Conservation (phyloP, 176 grass and related monocot genomes). For the Avena sativa region DNA sequence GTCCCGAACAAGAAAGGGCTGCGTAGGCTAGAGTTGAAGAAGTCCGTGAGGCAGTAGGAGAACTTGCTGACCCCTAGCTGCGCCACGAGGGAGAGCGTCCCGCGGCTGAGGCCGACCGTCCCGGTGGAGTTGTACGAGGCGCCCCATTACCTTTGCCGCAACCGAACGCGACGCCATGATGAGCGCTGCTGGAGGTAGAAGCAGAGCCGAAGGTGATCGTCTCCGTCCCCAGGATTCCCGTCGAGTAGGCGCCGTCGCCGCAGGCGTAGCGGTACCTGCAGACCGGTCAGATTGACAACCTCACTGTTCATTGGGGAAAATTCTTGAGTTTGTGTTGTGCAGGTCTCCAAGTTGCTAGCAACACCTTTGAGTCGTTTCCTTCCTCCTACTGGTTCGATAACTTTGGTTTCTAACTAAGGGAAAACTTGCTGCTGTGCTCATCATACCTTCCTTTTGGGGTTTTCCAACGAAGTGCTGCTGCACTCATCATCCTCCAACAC, state of each 20-base stretch:
- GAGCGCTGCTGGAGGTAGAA: background rate
- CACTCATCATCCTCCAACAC: no score
- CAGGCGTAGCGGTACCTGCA: constrained; percentile 13
- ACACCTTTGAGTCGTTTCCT: no score
- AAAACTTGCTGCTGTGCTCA: no score
- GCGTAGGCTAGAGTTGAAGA: background rate
- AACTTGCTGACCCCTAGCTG: constrained; percentile 47
- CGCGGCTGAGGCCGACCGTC: constrained; percentile 40
- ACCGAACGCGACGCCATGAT: background rate
- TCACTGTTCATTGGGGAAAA: no score
- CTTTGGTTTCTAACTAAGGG: no score
- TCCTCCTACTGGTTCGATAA: no score
- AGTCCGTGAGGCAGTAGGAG: constrained; percentile 54
- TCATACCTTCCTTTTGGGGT: no score
- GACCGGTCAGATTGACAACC: no score
- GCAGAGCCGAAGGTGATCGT: constrained; percentile 31
- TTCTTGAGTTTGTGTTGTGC: no score
- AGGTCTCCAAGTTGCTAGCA: no score
- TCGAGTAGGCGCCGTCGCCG: background rate
- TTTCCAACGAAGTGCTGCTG: no score
- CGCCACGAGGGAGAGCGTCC: constrained; percentile 35
- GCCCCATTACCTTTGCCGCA: background rate
- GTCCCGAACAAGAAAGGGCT: constrained; percentile 4
- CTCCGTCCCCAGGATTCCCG: constrained; percentile 24
- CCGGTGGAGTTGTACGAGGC: constrained; percentile 39